Conservation (phyloP, 169 alveolate genomes). For the Eimeria tenella region DNA sequence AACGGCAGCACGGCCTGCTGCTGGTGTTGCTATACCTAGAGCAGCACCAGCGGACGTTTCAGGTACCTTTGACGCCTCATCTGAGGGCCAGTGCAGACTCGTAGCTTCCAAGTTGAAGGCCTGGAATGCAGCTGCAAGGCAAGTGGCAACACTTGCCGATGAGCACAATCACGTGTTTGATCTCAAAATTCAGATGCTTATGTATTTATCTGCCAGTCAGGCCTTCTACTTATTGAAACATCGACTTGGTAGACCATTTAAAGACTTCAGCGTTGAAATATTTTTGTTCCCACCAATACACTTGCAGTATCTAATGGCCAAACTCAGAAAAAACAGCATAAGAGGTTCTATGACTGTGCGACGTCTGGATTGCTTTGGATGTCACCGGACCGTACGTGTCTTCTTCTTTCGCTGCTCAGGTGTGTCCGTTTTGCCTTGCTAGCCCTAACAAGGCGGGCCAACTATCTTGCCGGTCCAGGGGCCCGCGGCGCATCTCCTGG, state of each 20-base stretch:
- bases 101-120: slow-evolving; percentile 20
- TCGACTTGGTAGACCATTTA: no score
- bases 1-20: background rate
- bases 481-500: background rate
- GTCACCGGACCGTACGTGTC: background rate
- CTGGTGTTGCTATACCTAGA: background rate
- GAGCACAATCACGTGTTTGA: background rate
- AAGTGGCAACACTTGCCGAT: background rate
- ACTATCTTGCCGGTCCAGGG: background rate
- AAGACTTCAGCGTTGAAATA: no score
- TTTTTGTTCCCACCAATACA: no score
- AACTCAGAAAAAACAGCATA: no score
- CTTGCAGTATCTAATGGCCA: no score
- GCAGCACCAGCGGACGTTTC: background rate
- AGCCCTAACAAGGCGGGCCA: background rate
- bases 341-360: no score
- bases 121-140: slow-evolving; percentile 57
- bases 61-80: background rate
- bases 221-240: no score
- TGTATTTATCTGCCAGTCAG: no score
- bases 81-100: background rate
- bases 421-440: slow-evolving; percentile 50
- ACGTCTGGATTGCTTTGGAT: background rate
- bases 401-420: background rate
- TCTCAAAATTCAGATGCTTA: no score